These are phyloP conservation scores for Neolentinus lepideus DNA, from an alignment of 1,284 basidiomycete genomes.

Conservation along the genomic window DNA sequence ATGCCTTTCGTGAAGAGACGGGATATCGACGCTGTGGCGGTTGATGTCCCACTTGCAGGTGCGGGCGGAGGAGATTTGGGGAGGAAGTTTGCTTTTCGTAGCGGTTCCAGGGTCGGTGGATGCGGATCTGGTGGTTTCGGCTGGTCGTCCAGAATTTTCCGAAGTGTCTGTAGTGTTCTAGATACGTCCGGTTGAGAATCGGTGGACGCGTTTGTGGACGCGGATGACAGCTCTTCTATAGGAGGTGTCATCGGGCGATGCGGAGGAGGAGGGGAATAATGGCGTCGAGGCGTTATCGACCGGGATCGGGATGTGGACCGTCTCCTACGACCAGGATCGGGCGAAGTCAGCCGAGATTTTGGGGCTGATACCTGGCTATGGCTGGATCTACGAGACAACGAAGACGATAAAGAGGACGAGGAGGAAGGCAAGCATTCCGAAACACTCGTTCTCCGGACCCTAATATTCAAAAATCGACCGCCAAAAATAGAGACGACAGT, in stretches of 20 bases:
- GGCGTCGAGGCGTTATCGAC: conserved; percentile 30
- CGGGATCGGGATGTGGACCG: conserved; percentile 25
- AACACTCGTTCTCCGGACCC: background rate
- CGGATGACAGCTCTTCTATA: conserved; percentile 43
- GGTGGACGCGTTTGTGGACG: conserved; percentile 33
- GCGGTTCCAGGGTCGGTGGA: conserved; percentile 10
- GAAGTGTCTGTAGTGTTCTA: conserved; percentile 55
- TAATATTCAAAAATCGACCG: background rate
- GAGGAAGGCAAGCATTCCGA: background rate
- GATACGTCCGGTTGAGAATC: conserved; percentile 38
- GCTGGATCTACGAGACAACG: background rate
- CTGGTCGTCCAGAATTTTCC: conserved; percentile 62
- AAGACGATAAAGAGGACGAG: conserved; percentile 1
- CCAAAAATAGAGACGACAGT: background rate
- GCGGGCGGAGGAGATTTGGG: conserved; percentile 22
- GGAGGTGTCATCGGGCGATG: conserved; percentile 43
- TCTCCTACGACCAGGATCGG: conserved; percentile 7
- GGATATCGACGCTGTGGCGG: background rate
- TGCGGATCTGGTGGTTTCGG: conserved; percentile 18
- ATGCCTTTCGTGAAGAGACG: conserved; percentile 21
- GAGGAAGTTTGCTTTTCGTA: conserved; percentile 19
- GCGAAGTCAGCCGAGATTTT: background rate
- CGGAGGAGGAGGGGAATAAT: conserved; percentile 15
- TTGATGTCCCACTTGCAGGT: conserved; percentile 20
- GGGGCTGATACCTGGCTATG: background rate